Percentiles rank a stretch among this genome's conserved stretches.
Conservation (phyloP, 495 filamentous ascomycete genomes). For the Penicillium manginii region DNA sequence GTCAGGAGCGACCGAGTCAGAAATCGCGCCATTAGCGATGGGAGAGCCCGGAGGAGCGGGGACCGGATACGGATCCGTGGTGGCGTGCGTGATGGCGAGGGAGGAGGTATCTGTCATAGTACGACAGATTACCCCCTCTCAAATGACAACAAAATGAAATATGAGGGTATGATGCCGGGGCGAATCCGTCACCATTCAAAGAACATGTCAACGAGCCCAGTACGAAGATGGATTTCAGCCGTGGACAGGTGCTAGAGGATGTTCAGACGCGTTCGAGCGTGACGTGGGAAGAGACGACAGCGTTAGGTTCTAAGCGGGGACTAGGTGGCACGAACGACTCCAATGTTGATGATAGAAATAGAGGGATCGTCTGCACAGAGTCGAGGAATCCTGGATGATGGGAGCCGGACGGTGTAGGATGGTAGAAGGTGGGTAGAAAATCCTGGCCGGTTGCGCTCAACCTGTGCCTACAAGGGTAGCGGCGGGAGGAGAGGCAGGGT, state of each 20-base stretch:
- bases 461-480: constrained; percentile 22
- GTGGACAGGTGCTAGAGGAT: neutral
- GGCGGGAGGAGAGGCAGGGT: constrained; percentile 5
- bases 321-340: neutral
- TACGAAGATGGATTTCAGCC: neutral
- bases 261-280: constrained; percentile 16
- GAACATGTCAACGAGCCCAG: constrained; percentile 39
- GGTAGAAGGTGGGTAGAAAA: constrained; percentile 16
- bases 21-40: constrained; percentile 58
- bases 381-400: neutral
- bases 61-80: constrained; percentile 67
- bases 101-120: constrained; percentile 92
- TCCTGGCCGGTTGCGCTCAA: constrained; percentile 25
- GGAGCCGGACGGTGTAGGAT: neutral
- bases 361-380: neutral
- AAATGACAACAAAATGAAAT: constrained; percentile 35
- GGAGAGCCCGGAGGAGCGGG: constrained; percentile 56
- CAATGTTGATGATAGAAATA: neutral
- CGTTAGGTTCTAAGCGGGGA: neutral
- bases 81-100: constrained; percentile 63
- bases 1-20: constrained; percentile 57
- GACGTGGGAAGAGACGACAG: neutral
- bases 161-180: constrained; percentile 25
- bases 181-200: constrained; percentile 35
- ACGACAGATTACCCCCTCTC: constrained; percentile 67